These are phyloP conservation scores for Penicillium dipodomyicola DNA, from an alignment of 495 filamentous ascomycete genomes.

Conservation along the genomic window DNA sequence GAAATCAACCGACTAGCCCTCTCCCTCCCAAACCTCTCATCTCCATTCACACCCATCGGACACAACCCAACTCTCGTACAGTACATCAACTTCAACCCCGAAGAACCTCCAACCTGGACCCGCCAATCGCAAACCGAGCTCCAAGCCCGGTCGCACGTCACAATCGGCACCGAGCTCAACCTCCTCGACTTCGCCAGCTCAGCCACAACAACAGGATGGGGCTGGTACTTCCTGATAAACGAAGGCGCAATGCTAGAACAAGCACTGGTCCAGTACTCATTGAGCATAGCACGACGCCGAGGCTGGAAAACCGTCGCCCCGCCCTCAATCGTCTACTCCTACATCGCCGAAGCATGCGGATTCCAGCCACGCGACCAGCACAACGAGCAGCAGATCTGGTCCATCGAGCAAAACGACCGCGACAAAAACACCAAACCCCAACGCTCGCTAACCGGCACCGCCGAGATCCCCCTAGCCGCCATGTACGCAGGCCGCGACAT, in stretches of 20 bases:
- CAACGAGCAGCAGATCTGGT: constrained; percentile 88
- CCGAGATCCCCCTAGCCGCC: constrained; percentile 86
- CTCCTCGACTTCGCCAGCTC: constrained; percentile 84
- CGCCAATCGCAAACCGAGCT: constrained; percentile 47
- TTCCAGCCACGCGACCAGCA: constrained; percentile 90
- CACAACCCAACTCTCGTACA: constrained; percentile 54
- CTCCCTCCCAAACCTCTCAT: constrained; percentile 83
- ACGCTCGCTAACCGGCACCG: constrained; percentile 76
- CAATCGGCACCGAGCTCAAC: constrained; percentile 76
- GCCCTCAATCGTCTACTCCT: constrained; percentile 86
- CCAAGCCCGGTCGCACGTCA: constrained; percentile 63
- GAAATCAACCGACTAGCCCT: constrained; percentile 75
- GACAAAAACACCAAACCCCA: constrained; percentile 57
- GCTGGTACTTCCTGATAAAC: constrained; percentile 92
- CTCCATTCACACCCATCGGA: constrained; percentile 70
- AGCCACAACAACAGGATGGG: constrained; percentile 81
- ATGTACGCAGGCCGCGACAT: constrained; percentile 78
- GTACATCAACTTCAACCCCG: constrained; percentile 74
- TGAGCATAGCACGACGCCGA: constrained; percentile 61
- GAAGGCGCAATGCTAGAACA: constrained; percentile 90
- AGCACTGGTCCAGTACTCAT: constrained; percentile 82
- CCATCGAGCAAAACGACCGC: constrained; percentile 64
- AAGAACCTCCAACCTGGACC: constrained; percentile 48
- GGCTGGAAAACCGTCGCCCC: constrained; percentile 78
- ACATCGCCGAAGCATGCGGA: constrained; percentile 85